phyloP scores from a whole-genome alignment of 2,329 filamentous ascomycete species.

The Cercospora janseana region DNA sequence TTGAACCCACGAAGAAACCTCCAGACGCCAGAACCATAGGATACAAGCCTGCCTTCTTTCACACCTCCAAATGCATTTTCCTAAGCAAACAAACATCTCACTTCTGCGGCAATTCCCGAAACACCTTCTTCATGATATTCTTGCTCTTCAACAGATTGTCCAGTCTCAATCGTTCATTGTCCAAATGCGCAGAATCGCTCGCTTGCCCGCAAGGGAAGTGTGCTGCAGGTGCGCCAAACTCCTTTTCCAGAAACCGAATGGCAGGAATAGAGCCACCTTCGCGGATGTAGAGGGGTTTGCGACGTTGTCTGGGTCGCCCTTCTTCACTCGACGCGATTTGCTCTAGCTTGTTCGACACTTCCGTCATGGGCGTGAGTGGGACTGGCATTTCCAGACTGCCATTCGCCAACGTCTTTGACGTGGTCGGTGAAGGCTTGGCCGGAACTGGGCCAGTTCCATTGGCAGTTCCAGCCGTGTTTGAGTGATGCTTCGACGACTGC shows the following conservation, averaged over 20 bases:
- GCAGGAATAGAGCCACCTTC: constrained; percentile 94
- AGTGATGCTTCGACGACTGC: constrained; percentile 19
- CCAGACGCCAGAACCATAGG: not conserved
- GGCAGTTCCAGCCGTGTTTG: constrained; percentile 19
- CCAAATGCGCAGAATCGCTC: constrained; percentile 88
- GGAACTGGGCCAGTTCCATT: constrained; percentile 24
- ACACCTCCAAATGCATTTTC: not conserved
- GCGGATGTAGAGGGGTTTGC: constrained; percentile 82
- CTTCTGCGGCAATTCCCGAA: constrained; percentile 45
- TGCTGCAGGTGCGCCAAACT: constrained; percentile 85
- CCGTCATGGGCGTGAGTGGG: constrained; percentile 28
- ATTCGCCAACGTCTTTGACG: constrained; percentile 37
- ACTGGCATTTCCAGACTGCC: constrained; percentile 30
- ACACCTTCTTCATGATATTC: constrained; percentile 86
- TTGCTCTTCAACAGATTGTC: constrained; percentile 86
- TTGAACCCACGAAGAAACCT: not conserved
- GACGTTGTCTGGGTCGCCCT: constrained; percentile 23
- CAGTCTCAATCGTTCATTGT: constrained; percentile 88
- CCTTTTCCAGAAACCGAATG: constrained; percentile 91
- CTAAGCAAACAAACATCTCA: constrained; percentile 15
- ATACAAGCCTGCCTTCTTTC: not conserved
- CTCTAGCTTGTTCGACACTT: constrained; percentile 28
- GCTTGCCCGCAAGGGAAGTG: constrained; percentile 93
- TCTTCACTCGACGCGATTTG: constrained; percentile 39
- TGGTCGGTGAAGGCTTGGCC: constrained; percentile 48